phyloP scores from a whole-genome alignment of 2,329 filamentous ascomycete species.

The Ophiostoma perfectum region DNA sequence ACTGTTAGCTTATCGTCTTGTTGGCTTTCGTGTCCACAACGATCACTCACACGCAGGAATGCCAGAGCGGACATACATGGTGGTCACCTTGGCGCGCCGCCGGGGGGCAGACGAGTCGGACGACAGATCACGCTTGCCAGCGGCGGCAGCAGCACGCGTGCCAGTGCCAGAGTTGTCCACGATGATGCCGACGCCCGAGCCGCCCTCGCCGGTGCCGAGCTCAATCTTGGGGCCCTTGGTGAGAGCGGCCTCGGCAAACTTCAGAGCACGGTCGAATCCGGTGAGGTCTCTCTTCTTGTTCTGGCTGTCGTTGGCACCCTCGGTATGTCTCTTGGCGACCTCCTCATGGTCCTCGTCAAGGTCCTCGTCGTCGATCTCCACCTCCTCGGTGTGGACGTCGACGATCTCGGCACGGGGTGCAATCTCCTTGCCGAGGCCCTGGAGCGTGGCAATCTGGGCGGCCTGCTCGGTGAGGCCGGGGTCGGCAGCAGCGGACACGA shows the following conservation, averaged over 20 bases:
- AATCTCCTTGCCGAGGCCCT: constrained; percentile 47
- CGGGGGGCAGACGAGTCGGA: constrained; percentile 23
- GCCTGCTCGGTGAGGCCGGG: constrained; percentile 30
- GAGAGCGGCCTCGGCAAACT: constrained; percentile 43
- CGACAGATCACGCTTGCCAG: constrained; percentile 26
- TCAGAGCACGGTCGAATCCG: constrained; percentile 44
- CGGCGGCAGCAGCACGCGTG: constrained; percentile 19
- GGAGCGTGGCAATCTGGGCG: constrained; percentile 40
- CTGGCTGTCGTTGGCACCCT: constrained; percentile 22
- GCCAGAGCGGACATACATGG: constrained; percentile 44
- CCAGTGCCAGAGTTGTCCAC: constrained; percentile 30
- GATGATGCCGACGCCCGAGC: constrained; percentile 38
- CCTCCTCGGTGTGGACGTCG: constrained; percentile 27
- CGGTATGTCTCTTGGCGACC: not conserved
- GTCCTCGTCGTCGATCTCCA: constrained; percentile 27
- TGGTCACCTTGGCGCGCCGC: constrained; percentile 41
- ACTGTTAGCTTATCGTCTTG: not conserved
- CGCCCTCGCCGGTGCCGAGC: constrained; percentile 41
- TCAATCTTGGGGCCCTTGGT: constrained; percentile 44
- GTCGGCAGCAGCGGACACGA: constrained; percentile 13
- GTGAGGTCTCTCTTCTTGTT: constrained; percentile 42
- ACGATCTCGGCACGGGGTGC: constrained; percentile 35
- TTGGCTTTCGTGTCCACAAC: not conserved
- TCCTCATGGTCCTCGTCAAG: not conserved
- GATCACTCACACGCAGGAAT: constrained; percentile 39